These are phyloP conservation scores for Hordeum pubiflorum DNA, from an alignment of 202 grass and related monocot genomes.

Conservation along the genomic window DNA sequence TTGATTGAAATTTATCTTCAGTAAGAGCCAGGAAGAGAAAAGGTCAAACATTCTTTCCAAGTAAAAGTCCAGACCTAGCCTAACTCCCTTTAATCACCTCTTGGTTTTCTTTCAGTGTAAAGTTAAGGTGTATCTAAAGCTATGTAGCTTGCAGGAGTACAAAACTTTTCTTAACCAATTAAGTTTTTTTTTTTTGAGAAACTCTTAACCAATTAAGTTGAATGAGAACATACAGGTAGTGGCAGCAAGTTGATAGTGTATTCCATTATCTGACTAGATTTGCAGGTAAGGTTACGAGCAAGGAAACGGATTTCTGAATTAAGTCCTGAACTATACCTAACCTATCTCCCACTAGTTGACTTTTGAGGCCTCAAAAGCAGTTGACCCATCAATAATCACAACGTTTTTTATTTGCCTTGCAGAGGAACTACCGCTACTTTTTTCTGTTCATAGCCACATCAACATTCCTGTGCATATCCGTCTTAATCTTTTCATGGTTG, in stretches of 20 bases:
- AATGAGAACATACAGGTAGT: not conserved
- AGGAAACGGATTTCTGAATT: not conserved
- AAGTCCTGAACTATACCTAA: conserved; percentile 12
- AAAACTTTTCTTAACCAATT: not conserved
- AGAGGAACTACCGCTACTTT: conserved; percentile 72
- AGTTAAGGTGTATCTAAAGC: not conserved
- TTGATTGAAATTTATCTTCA: conserved; percentile 15
- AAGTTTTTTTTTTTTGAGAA: not conserved
- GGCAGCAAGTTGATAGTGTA: not conserved
- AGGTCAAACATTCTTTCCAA: not conserved
- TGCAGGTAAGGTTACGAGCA: conserved; percentile 1
- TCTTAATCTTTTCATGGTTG: conserved; percentile 51
- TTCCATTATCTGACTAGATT: not conserved
- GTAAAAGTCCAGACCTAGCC: not conserved
- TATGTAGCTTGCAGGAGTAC: not conserved
- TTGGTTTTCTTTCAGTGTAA: not conserved
- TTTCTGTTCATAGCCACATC: conserved; percentile 60
- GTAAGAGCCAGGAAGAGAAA: not conserved
- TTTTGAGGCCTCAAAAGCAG: not conserved
- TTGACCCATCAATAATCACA: not conserved
- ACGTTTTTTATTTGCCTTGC: conserved; percentile 14
- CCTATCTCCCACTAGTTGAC: not conserved
- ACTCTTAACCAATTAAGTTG: not conserved
- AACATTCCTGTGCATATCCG: conserved; percentile 51
- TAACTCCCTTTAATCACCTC: not conserved